Conservation (phyloP, 495 filamentous ascomycete genomes). For the Annulohypoxylon nitens region DNA sequence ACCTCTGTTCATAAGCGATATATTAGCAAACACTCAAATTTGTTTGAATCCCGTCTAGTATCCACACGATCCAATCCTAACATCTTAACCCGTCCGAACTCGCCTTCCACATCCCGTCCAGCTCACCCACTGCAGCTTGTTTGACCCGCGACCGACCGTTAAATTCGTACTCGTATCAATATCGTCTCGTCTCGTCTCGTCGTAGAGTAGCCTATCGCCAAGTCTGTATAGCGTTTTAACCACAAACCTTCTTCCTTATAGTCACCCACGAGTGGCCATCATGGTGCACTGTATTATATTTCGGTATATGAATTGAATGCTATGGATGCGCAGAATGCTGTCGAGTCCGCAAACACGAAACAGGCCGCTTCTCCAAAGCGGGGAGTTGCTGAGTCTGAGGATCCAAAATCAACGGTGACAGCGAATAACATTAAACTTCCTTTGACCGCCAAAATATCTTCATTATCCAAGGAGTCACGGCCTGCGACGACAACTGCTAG, state of each 20-base stretch:
- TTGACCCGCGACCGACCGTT: conserved; percentile 47
- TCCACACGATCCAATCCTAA: conserved; percentile 6
- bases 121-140: conserved; percentile 28
- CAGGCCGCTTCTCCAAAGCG: conserved; percentile 64
- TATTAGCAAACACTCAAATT: conserved; percentile 41
- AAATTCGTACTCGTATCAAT: conserved; percentile 32
- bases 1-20: conserved; percentile 29
- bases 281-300: conserved; percentile 64
- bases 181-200: conserved; percentile 3
- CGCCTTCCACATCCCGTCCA: conserved; percentile 13
- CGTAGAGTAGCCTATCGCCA: conserved; percentile 38
- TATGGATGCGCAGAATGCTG: conserved; percentile 72
- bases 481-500: conserved; percentile 31
- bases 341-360: conserved; percentile 68
- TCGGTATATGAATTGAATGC: conserved; percentile 66
- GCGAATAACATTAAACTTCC: conserved; percentile 45
- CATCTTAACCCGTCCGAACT: conserved; percentile 12
- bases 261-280: conserved; percentile 61
- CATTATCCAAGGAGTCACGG: conserved; percentile 33
- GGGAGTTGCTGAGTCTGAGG: conserved; percentile 58
- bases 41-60: conserved; percentile 22
- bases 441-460: conserved; percentile 29
- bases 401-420: conserved; percentile 55
- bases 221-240: conserved; percentile 29
- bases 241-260: conserved; percentile 37